Evolutionary conservation across 2,329 filamentous ascomycete species (phyloP), one percentile per base, ranked within the genome.

Genomic region (Fonsecaea nubica): DNA sequence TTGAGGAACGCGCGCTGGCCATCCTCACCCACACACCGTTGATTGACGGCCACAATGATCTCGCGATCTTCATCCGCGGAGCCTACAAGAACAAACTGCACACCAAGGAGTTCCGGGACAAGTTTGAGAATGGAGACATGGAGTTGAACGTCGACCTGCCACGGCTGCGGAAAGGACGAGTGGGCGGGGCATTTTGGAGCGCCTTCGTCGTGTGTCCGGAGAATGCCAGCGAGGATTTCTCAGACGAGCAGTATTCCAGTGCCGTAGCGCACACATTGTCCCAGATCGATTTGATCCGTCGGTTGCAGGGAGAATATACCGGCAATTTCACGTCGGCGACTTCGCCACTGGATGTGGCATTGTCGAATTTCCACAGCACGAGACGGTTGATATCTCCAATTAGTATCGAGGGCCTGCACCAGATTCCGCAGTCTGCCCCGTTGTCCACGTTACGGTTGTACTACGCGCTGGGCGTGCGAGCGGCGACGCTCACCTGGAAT

Each of bases 151-250:
- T 95, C 60, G 94, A 98, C 76, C 80, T 97, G 8, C 89, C 90
- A 0, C 87, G 93, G 4, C 83, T 97, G 56, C 83, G 86, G 40
- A 78, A 86, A 58, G 93, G 93, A 1, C 83, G 85, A 71, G 87
- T 90, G 69, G 93, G 93, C 45, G 94, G 93, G 63, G 89, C 91
- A n/a, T 97, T 97, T 77, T 97, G 93, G 94, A 93, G 90, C 75
- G 92, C 95, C 9, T 98, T 85, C 74, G 87, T 90, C 48, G 86
- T 87, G 0, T 97, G 93, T 75, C 93, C 93, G 0, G 77, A 78
- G 10, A 87, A 94, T 73, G 87, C 87, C 55, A 85, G 85, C 4
- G 68, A 71, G 50, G 71, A 75, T 58, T 74, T 75, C 53, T 73
- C 71, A n/a, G 74, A 74, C 45, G 62, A 70, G 38, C 64, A 69